Base-by-base conservation (phyloP, 1,284 basidiomycete genomes). In the Sporisorium reilianum region DNA sequence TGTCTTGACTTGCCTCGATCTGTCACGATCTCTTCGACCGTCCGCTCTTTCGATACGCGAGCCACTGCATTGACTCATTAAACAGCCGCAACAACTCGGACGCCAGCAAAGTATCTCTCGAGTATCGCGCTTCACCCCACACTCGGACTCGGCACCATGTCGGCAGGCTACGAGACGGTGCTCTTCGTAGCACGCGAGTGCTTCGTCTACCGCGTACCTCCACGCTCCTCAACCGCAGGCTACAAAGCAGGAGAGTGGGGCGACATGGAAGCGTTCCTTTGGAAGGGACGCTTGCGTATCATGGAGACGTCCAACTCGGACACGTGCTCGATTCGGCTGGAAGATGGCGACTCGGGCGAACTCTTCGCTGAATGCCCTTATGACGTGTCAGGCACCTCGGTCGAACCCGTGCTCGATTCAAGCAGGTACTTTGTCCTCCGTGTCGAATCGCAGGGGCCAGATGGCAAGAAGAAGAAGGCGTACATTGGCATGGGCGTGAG, bases 341-440 rank as follows among this genome's bases (percentile, higher is more conserved):
- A 84, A 50, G 84, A 84, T 52, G 55, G 42, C 28, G 64, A 69
- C 11, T 23, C 74, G 75, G 85, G 86, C n/a, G 86, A 86, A 41
- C 91, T 95, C 50, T 99, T 99, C 85, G 97, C 96, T 28, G 91
- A 91, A 76, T 90, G 93, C 11, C 90, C 91, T n/a, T 99, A 98
- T 84, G 91, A 93, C 80, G 88, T 91, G 11, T 87, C 89, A 34
- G 91, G 91, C 48, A 81, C 93, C 7, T 91, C 90, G 28, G 94
- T 98, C 20, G 97, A 99, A 81, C 92, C 95, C 8, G 95, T 98
- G 7, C 88, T 99, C 26, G 96, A 99, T 85, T 96, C 93, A 0
- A 95, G 93, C 10, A 90, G 96, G 50, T 99, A 98, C 86, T 97
- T 97, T 85, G 95, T 97, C 7, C 88, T 98, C 30, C 89, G 94